phyloP scores from a whole-genome alignment of 805 yeast species.

The Alloascoidea africana region DNA sequence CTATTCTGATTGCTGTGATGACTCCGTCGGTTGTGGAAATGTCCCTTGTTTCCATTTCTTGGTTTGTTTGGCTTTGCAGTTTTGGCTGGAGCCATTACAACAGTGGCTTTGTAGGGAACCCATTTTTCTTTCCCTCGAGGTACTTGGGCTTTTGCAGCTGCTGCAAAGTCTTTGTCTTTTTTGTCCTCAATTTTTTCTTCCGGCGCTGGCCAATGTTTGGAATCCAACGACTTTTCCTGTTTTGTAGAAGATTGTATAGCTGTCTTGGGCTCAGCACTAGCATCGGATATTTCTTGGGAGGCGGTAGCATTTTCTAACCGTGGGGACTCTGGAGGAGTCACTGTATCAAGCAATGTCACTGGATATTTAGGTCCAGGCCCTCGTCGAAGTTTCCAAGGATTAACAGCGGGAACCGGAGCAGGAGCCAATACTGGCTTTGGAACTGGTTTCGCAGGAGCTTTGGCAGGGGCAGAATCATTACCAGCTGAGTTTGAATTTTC shows the following conservation, averaged over 20 bases:
- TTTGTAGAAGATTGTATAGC: neutral
- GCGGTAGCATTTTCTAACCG: neutral
- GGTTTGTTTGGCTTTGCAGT: neutral
- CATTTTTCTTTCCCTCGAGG: slow-evolving; percentile 45
- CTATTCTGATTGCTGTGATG: too few species aligned
- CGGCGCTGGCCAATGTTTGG: slow-evolving; percentile 1
- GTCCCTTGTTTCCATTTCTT: neutral
- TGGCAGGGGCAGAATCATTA: too few species aligned
- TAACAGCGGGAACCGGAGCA: neutral
- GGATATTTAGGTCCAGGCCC: too few species aligned
- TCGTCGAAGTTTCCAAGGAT: neutral
- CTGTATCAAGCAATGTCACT: too few species aligned
- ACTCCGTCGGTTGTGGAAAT: too few species aligned
- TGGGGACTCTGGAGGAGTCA: too few species aligned
- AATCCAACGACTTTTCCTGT: neutral
- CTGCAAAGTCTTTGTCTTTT: too few species aligned
- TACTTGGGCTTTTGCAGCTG: slow-evolving; percentile 5
- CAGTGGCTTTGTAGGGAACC: slow-evolving; percentile 51
- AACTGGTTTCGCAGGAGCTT: too few species aligned
- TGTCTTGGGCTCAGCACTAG: neutral
- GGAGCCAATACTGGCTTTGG: neutral
- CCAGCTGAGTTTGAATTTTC: too few species aligned
- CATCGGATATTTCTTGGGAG: neutral
- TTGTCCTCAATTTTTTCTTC: too few species aligned
- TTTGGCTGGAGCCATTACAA: slow-evolving; percentile 24